Evolutionary conservation across 1,284 basidiomycete genomes (phyloP).

Genomic region (Porodaedalea pini): DNA sequence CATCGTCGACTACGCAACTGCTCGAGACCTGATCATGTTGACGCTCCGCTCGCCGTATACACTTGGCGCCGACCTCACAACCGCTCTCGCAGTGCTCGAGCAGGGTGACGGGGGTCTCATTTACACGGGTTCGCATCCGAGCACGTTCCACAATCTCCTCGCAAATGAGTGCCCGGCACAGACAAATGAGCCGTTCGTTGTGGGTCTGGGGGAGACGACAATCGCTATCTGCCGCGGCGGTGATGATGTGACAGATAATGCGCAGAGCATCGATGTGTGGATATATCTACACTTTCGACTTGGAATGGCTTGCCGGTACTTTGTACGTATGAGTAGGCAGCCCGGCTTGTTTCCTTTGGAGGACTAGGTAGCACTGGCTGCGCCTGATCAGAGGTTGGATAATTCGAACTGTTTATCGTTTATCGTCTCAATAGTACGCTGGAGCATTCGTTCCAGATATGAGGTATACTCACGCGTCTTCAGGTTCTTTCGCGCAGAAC

Average conservation of each 20-base stretch:
- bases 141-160: too few relatives aligned
- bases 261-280: constrained; percentile 1
- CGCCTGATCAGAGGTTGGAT: constrained; percentile 21
- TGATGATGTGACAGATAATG: constrained; percentile 9
- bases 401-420: constrained; percentile 15
- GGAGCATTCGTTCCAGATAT: background rate
- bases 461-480: background rate
- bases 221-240: constrained; percentile 21
- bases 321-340: background rate
- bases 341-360: background rate
- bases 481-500: constrained; percentile 13
- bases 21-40: constrained; percentile 14
- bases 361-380: background rate
- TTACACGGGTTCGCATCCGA: constrained; percentile 10
- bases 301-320: constrained; percentile 7
- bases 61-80: background rate
- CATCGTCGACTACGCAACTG: constrained; percentile 15
- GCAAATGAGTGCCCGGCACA: background rate
- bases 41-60: constrained; percentile 20
- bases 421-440: background rate
- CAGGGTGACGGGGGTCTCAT: constrained; percentile 16
- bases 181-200: background rate
- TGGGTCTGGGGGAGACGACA: constrained; percentile 7
- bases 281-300: constrained; percentile 14
- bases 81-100: constrained; percentile 18